These are phyloP conservation scores for Calocera viscosa DNA, from an alignment of 768 basidiomycete genomes.

Conservation along the genomic window DNA sequence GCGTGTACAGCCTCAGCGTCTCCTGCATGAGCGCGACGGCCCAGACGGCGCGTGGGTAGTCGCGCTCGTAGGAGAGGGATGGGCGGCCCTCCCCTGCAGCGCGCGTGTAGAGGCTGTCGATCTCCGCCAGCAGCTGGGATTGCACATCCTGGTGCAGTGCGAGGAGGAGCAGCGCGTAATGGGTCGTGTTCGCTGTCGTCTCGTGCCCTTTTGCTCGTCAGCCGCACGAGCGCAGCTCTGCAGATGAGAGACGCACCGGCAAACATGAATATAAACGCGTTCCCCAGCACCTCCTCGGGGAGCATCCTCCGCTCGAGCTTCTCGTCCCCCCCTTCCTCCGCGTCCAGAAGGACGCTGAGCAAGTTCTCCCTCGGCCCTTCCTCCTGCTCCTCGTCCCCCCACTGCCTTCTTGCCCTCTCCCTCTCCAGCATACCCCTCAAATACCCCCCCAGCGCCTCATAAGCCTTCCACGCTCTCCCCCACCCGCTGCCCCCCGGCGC, in stretches of 20 bases:
- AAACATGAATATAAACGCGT: constrained; percentile 13
- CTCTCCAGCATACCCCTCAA: constrained; percentile 12
- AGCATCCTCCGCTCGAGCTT: neutral
- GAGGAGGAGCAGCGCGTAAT: constrained; percentile 12
- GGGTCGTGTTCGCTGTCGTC: constrained; percentile 14
- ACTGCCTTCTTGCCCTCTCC: neutral
- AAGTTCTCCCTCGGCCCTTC: neutral
- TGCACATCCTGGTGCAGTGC: constrained; percentile 14
- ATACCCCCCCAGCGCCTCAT: constrained; percentile 9
- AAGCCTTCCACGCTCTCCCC: constrained; percentile 11
- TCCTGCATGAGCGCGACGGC: constrained; percentile 9
- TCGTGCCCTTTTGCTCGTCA: constrained; percentile 9
- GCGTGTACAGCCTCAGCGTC: constrained; percentile 11
- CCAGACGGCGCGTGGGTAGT: neutral
- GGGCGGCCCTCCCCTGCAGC: neutral
- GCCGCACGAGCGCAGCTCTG: neutral
- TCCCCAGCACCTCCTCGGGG: constrained; percentile 9
- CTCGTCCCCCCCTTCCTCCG: neutral
- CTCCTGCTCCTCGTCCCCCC: neutral
- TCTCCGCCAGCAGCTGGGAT: neutral
- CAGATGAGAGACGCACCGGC: constrained; percentile 1
- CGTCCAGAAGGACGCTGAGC: neutral
- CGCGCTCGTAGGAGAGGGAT: neutral
- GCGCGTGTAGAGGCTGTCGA: neutral
- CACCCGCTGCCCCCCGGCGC: neutral